Base-by-base conservation (phyloP, 2,329 filamentous ascomycete species). In the Fusarium scirpi region DNA sequence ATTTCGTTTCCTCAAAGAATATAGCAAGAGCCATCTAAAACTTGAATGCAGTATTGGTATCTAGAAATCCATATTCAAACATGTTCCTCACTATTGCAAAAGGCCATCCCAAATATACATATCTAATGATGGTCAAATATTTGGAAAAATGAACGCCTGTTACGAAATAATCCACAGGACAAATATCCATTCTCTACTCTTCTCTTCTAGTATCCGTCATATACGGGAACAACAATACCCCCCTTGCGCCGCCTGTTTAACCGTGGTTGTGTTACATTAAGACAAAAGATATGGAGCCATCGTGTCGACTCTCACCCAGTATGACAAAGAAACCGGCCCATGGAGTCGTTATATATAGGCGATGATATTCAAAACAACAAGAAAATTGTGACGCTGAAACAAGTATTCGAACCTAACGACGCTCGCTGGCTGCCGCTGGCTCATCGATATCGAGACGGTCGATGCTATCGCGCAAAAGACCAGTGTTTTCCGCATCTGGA, bases 401-500 rank as follows among this genome's bases (percentile, higher is more conserved):
- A 54, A 65, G 62, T 52, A 65, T 43, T 69, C 41, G 18, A 43
- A 71, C 58, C 43, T 71, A 52, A 30, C 72, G 69, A 46, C 45
- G 60, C 38, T 72, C 67, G 30, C 59, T 69, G 24, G 49, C 25
- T 27, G 61, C 41, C 27, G 62, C 48, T 18, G 77, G 75, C 8
- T 79, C 72, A 41, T 81, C 82, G 34, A 79, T 78, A 22, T 82
- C 80, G 8, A 69, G 69, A 15, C 74, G 73, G 43, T 82, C 82
- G 40, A 77, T 72, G 51, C 79, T 80, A 12, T 81, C 79, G 15
- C 79, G 79, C 43, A 88, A 77, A 29, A 88, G 77, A 2, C 83
- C 84, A 3, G 80, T 80, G 9, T 77, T 76, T 45, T 88, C 85
- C 59, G 84, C 85, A 15, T 81, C 78, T 27, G 80, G 80, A 6